Base-by-base conservation (phyloP, 352 stramenopile species). In the Stephanocyclus meneghinianus region DNA sequence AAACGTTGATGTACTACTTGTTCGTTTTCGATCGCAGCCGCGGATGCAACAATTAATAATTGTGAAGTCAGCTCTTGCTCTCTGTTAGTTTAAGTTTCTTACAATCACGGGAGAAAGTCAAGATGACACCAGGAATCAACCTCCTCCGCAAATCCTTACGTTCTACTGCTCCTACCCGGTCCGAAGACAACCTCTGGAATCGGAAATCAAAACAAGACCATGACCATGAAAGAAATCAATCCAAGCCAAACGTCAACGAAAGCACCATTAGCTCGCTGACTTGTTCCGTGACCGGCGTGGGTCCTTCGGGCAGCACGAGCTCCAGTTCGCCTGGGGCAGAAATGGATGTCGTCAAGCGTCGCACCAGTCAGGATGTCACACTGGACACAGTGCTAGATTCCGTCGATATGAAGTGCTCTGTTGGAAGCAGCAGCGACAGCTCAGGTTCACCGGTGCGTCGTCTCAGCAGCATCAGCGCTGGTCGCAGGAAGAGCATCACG, bases 211-310 rank as follows among this genome's bases (percentile, higher is more conserved):
- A 26, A 26, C 21, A 26, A 26, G 21, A 26, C 21, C 21, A 26
- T 26, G 21, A 26, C 21, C 21, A 26, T 26, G 21, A 26, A 26
- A 26, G 21, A 26, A 26, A 44, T 62, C 21, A 62, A 62, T 44
- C 53, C 6, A 62, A 62, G 53, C 53, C 53, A 42, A 62, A 30
- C n/a, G n/a, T 11, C 6, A 62, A 42, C n/a, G 29, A 26, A 42
- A 62, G 53, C 53, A 62, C 53, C 3, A 26, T 62, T 2, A 62
- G 53, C 53, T 62, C 53, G 9, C 18, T 62, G 18, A 62, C 53
- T 1, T 42, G 21, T n/a, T 42, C 53, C 6, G 29, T 40, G 0
- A 44, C 37, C 21, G 53, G 53, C 8, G 2, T 6, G n/a, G 45
- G 45, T 21, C 45, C 45, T 21, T 21, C n/a, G n/a, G 11, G 2